Conservation (phyloP, 331 rosid species). For the Malus hybrid region DNA sequence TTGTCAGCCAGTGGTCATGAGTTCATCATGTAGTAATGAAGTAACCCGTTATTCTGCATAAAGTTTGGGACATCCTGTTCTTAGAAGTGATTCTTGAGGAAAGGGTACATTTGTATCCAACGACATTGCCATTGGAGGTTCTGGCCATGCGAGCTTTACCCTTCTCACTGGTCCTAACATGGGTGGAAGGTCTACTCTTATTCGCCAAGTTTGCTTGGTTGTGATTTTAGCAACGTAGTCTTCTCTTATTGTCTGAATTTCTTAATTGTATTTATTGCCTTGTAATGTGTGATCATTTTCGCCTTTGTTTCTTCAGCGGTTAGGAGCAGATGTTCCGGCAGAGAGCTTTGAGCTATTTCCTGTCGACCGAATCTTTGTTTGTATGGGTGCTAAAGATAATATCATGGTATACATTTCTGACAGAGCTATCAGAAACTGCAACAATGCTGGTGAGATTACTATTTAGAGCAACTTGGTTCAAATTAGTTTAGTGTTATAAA, state of each 20-base stretch:
- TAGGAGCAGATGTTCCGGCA: conserved; percentile 98
- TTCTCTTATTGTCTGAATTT: not conserved
- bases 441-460: conserved; percentile 67
- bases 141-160: conserved; percentile 56
- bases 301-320: conserved; percentile 40
- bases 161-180: conserved; percentile 97
- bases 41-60: conserved; percentile 60
- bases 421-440: conserved; percentile 94
- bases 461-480: not conserved
- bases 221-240: conserved; percentile 55
- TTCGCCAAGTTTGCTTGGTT: conserved; percentile 96
- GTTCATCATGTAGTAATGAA: conserved; percentile 37
- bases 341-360: conserved; percentile 78
- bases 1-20: conserved; percentile 58
- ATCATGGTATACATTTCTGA: conserved; percentile 90
- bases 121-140: conserved; percentile 69
- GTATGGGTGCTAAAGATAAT: conserved; percentile 97
- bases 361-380: conserved; percentile 79
- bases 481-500: not conserved
- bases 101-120: conserved; percentile 80
- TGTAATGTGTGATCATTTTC: conserved; percentile 8
- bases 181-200: conserved; percentile 99
- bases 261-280: not conserved
- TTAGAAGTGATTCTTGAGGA: conserved; percentile 78
- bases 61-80: conserved; percentile 84